Percentiles rank a stretch among this genome's conserved stretches.
Conservation (phyloP, 495 filamentous ascomycete genomes). For the Trypethelium eluteriae region DNA sequence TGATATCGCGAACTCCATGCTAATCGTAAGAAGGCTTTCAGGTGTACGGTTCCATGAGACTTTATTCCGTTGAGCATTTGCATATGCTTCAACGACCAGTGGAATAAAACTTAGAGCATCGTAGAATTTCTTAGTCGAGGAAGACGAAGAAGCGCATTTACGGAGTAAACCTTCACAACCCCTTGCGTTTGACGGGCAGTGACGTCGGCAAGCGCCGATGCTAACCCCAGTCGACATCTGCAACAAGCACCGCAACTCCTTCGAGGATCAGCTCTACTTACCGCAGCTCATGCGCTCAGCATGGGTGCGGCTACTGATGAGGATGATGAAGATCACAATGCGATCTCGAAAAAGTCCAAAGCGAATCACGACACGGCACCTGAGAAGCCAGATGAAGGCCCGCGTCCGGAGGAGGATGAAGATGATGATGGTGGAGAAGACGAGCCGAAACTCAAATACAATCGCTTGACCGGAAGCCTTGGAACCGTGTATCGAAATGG, state of each 20-base stretch:
- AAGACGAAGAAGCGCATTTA: not conserved
- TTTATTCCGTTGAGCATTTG: not conserved
- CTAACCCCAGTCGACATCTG: not conserved
- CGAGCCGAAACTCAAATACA: constrained; percentile 92
- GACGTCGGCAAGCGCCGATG: constrained; percentile 3
- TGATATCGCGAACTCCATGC: not conserved
- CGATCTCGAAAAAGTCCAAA: not conserved
- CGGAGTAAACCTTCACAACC: not conserved
- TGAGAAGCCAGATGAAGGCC: constrained; percentile 1
- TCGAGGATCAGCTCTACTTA: constrained; percentile 12
- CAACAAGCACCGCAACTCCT: not conserved
- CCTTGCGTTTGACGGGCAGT: not conserved
- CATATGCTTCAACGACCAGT: not conserved
- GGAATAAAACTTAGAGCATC: not conserved
- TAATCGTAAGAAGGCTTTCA: not conserved
- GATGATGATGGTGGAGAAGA: constrained; percentile 87
- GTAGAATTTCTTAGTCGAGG: not conserved
- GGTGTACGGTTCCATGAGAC: not conserved
- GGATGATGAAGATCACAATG: constrained; percentile 14
- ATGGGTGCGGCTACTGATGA: constrained; percentile 29
- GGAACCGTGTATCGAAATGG: constrained; percentile 81
- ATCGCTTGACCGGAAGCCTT: constrained; percentile 70
- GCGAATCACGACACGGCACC: not conserved
- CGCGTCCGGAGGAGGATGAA: constrained; percentile 45
- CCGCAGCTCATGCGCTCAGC: constrained; percentile 32